Evolutionary conservation across 1,284 basidiomycete genomes (phyloP), one percentile per base, ranked within the genome.

Genomic region (Anthracocystis setariae): DNA sequence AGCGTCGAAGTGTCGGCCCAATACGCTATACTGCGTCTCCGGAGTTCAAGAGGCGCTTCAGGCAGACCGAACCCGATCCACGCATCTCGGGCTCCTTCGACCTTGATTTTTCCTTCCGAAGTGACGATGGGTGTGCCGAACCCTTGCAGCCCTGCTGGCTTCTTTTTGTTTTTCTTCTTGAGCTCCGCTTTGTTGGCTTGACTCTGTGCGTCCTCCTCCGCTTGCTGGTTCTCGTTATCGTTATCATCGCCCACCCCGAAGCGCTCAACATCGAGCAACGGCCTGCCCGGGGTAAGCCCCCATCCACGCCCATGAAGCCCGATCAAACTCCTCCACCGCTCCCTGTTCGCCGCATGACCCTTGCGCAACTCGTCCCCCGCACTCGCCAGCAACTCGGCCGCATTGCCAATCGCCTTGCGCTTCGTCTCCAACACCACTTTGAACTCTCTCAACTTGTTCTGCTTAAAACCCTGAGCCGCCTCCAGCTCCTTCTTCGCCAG

Each of bases 31-130:
- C 68, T 77, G 2, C 73, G 43, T 12, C 74, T 42, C 24, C 62
- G 23, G 17, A 75, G 40, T 21, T 62, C 51, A 1, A 75, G 39
- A 2, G 74, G 70, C 43, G 74, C 74, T 59, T 80, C 78, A 1
- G 73, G 65, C 1, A 70, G 43, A 2, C 72, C 78, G 29, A 77
- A 80, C 7, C 78, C 76, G 25, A 80, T 74, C 78, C 78, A 80
- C 8, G 77, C 78, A 55, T 80, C 78, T 18, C 78, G 35, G 2
- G 78, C 74, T 3, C 74, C 73, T 46, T 80, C 78, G 10, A 78
- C 76, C 23, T 72, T 78, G 18, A 76, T 35, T 17, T 71, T 64
- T 20, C 76, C 78, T 33, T 73, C 63, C 38, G 68, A 73, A 12
- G 67, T 69, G n/a, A 77, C 15, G 33, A 78, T 62, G 2, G 76